Conservation (phyloP, 306 rosid genomes). For the Trifolium repens region DNA sequence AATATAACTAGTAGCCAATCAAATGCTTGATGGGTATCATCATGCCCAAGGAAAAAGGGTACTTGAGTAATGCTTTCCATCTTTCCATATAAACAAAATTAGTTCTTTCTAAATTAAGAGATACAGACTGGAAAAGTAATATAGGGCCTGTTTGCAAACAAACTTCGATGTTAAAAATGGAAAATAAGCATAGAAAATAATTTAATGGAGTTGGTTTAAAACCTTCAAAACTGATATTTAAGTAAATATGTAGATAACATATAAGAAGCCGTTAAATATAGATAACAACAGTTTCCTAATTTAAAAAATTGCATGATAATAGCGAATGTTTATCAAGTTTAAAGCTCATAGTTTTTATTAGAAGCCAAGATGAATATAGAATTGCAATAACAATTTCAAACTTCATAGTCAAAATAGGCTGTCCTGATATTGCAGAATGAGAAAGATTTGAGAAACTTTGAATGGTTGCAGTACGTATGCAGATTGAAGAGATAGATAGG, state of each 20-base stretch:
- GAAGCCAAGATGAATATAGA: conserved; percentile 23
- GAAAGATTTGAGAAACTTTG: background rate
- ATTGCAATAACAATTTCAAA: conserved; percentile 3
- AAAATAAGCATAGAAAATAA: conserved; percentile 8
- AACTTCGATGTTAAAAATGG: conserved; percentile 25
- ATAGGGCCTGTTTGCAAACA: background rate
- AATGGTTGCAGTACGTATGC: background rate
- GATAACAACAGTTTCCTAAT: conserved; percentile 24
- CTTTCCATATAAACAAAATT: conserved; percentile 24
- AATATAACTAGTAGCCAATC: conserved; percentile 30
- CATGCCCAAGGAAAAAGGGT: background rate
- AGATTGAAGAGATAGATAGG: background rate
- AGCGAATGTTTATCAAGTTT: background rate
- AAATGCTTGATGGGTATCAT: conserved; percentile 24
- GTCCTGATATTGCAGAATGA: conserved; percentile 9
- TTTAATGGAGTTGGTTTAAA: conserved; percentile 13
- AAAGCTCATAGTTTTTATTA: conserved; percentile 5
- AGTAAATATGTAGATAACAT: conserved; percentile 18
- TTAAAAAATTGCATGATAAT: background rate
- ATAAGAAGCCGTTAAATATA: conserved; percentile 17
- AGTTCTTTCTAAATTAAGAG: conserved; percentile 1
- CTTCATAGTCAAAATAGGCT: background rate
- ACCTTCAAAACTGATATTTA: conserved; percentile 14
- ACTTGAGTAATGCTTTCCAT: background rate
- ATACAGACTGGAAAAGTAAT: background rate